phyloP scores from a whole-genome alignment of 139 green algal species.

The Chlamydomonas eustigma region DNA sequence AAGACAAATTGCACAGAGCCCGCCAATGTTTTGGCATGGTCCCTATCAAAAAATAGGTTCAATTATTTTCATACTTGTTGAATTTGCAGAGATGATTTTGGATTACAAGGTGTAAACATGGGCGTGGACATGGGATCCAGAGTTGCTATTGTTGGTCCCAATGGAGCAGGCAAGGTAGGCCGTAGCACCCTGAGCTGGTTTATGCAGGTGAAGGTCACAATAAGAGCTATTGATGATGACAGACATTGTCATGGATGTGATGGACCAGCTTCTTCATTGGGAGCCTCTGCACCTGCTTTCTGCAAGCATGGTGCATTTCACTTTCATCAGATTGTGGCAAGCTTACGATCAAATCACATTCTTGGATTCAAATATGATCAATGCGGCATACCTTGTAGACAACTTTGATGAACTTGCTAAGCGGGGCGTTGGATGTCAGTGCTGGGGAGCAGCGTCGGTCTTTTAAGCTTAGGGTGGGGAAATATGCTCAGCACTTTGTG shows the following conservation, averaged over 20 bases:
- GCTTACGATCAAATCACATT: no score
- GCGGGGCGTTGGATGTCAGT: conserved; percentile 84
- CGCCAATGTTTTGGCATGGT: background rate
- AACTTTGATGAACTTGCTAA: conserved; percentile 97
- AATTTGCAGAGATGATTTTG: conserved; percentile 13
- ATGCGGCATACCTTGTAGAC: conserved; percentile 43
- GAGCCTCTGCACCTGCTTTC: no score
- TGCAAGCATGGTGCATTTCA: no score
- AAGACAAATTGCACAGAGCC: no score
- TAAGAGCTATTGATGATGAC: no score
- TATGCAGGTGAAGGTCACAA: no score
- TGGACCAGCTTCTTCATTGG: no score
- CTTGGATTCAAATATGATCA: no score
- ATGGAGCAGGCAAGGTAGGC: conserved; percentile 83
- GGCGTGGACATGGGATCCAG: conserved; percentile 96
- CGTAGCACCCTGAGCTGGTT: no score
- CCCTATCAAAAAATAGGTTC: background rate
- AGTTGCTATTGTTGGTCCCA: conserved; percentile 94
- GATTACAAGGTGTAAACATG: conserved; percentile 82
- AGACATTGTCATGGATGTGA: no score
- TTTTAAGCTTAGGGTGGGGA: conserved; percentile 92
- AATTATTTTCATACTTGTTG: background rate
- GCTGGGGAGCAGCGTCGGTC: conserved; percentile 78
- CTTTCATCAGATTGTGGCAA: no score
- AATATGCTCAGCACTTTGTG: conserved; percentile 90